These are phyloP conservation scores for Diaporthe vaccinii DNA, from an alignment of 2,329 filamentous ascomycete species.

Conservation along the genomic window DNA sequence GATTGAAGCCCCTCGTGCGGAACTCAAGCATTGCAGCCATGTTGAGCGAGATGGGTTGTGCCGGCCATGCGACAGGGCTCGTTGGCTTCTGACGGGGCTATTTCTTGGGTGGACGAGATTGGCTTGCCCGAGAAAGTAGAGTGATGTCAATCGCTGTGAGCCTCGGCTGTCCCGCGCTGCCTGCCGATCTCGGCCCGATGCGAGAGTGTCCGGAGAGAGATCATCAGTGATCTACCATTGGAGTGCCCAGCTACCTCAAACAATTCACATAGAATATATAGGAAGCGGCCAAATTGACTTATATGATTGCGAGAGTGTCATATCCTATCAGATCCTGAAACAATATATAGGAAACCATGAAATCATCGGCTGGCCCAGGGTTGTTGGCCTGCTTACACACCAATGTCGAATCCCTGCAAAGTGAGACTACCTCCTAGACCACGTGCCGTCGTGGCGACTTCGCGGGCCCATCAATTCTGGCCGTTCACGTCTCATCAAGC, in stretches of 20 bases:
- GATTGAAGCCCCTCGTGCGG: slow-evolving; percentile 93
- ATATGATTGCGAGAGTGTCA: not conserved
- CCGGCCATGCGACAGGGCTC: slow-evolving; percentile 14
- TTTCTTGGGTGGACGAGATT: not conserved
- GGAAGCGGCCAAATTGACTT: not conserved
- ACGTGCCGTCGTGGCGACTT: slow-evolving; percentile 40
- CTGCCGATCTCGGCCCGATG: slow-evolving; percentile 36
- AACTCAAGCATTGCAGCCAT: slow-evolving; percentile 86
- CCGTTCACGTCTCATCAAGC: not conserved
- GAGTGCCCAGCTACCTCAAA: not conserved
- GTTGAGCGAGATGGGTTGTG: slow-evolving; percentile 27
- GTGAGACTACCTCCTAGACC: not conserved
- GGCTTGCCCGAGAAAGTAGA: not conserved
- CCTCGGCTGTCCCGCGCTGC: slow-evolving; percentile 33
- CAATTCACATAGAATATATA: not conserved
- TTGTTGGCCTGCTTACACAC: not conserved
- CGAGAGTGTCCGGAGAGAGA: not conserved
- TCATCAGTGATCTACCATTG: not conserved
- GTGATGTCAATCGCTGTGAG: slow-evolving; percentile 36
- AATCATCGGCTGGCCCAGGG: no score
- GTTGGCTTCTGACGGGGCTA: not conserved
- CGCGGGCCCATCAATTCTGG: not conserved
- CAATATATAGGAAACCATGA: no score
- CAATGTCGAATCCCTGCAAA: not conserved
- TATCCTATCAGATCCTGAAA: not conserved